These are phyloP conservation scores for Comarum palustre DNA, from an alignment of 306 rosid species.

Conservation along the genomic window DNA sequence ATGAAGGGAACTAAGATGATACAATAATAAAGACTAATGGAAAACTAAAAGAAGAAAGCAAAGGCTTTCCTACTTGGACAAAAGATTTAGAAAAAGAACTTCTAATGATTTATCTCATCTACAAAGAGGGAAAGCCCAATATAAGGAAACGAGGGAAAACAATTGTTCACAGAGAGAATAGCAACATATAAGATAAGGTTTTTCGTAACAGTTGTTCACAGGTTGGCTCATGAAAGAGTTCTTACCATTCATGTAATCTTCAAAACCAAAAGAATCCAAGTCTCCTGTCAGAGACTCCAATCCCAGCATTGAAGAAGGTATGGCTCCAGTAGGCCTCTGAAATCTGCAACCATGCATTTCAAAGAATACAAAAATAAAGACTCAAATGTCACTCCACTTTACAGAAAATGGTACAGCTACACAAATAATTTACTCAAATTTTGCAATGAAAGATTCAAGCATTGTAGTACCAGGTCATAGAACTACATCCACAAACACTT, in stretches of 20 bases:
- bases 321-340: conserved; percentile 76
- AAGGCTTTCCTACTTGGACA: not conserved
- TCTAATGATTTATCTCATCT: not conserved
- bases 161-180: not conserved
- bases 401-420: not conserved
- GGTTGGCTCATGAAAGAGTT: not conserved
- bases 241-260: conserved; percentile 79
- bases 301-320: conserved; percentile 65
- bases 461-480: not conserved
- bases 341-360: conserved; percentile 46
- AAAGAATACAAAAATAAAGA: not conserved
- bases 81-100: not conserved
- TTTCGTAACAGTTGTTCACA: not conserved
- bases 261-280: conserved; percentile 66
- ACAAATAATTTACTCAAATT: not conserved
- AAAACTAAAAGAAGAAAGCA: not conserved
- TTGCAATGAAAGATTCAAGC: not conserved
- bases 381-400: not conserved
- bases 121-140: too few relatives aligned
- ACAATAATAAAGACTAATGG: too few relatives aligned
- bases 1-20: not conserved
- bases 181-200: not conserved
- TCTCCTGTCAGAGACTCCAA: conserved; percentile 71
- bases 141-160: not conserved
- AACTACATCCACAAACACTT: not conserved